A percentile compares a stretch with the other conserved stretches of the same genome.
These are phyloP conservation scores for Gossypium sturtianum DNA, from an alignment of 345 rosid species.

Conservation along the genomic window DNA sequence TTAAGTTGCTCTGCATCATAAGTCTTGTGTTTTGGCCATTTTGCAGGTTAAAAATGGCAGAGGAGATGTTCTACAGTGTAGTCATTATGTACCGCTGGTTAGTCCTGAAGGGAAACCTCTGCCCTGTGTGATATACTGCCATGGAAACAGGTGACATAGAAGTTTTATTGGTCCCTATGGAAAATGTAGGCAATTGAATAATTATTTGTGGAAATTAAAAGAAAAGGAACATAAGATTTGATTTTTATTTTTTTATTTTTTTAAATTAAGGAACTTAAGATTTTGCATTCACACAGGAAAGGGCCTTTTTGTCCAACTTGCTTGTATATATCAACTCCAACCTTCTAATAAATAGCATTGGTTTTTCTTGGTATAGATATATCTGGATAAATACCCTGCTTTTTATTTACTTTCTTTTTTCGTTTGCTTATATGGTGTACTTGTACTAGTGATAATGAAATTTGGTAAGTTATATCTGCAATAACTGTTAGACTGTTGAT, in stretches of 20 bases:
- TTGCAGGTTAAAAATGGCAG: slow-evolving; percentile 70
- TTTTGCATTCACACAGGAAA: not conserved
- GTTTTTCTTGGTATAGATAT: not conserved
- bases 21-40: slow-evolving; percentile 10
- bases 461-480: not conserved
- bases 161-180: not conserved
- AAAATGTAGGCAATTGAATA: not conserved
- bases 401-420: not conserved
- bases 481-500: not conserved
- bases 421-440: not conserved
- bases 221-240: not conserved
- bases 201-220: not conserved
- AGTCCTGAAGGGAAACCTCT: slow-evolving; percentile 65
- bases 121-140: slow-evolving; percentile 98
- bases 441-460: not conserved
- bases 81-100: slow-evolving; percentile 76
- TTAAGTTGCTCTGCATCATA: not conserved
- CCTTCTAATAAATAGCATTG: not conserved
- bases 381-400: not conserved
- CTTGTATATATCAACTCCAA: not conserved
- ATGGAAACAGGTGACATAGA: slow-evolving; percentile 77
- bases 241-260: too few species aligned
- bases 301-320: not conserved
- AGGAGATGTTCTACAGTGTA: slow-evolving; percentile 78
- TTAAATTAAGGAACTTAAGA: not conserved